These are phyloP conservation scores for Eutypa lata DNA, from an alignment of 2,329 filamentous ascomycete species.

Conservation along the genomic window DNA sequence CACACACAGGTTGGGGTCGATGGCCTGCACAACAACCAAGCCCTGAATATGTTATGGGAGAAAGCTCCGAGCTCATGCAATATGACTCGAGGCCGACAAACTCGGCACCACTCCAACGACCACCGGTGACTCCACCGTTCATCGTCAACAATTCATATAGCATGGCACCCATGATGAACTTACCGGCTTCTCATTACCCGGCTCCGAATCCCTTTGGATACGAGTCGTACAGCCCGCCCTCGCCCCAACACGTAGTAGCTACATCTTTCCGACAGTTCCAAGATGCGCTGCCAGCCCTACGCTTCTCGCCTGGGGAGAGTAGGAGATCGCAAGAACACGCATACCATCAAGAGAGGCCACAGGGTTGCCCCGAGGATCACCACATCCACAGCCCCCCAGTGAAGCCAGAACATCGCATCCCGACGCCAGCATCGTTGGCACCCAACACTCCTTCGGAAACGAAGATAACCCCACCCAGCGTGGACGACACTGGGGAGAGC, in stretches of 20 bases:
- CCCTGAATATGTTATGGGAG: conserved; percentile 47
- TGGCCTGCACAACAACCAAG: conserved; percentile 47
- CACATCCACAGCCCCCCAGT: conserved; percentile 30
- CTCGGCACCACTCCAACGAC: conserved; percentile 38
- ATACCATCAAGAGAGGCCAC: neutral
- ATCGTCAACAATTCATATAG: conserved; percentile 43
- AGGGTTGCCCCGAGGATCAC: conserved; percentile 15
- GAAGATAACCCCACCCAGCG: conserved; percentile 44
- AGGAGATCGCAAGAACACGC: neutral
- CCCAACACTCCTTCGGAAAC: conserved; percentile 15
- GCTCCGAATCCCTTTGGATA: conserved; percentile 42
- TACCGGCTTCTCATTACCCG: conserved; percentile 41
- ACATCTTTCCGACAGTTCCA: conserved; percentile 26
- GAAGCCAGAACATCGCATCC: conserved; percentile 30
- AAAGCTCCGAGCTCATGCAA: conserved; percentile 41
- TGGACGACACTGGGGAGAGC: conserved; percentile 42
- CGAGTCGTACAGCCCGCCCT: conserved; percentile 34
- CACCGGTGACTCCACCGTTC: conserved; percentile 45
- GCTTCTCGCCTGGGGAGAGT: conserved; percentile 2
- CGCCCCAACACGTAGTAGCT: conserved; percentile 16
- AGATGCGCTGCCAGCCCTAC: conserved; percentile 22
- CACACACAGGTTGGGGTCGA: conserved; percentile 50
- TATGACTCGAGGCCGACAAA: conserved; percentile 44
- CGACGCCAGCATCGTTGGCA: conserved; percentile 8
- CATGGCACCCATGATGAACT: conserved; percentile 38